Base-by-base conservation (phyloP, 2,329 filamentous ascomycete genomes). In the Exophiala sideris region DNA sequence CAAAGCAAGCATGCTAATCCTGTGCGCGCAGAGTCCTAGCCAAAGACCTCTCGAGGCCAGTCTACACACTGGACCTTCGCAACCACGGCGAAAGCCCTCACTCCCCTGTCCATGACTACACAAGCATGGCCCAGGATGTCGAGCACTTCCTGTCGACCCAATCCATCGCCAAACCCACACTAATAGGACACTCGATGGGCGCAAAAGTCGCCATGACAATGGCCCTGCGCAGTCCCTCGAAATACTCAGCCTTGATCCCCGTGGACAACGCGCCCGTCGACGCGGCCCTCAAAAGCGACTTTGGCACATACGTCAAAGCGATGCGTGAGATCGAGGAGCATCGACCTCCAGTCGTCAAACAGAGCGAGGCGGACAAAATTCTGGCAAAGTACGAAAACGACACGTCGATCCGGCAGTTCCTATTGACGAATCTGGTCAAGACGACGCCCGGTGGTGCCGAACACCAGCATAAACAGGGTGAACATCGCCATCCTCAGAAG, bases 151-250 rank as follows among this genome's bases (percentile, higher is more conserved):
- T 97, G 52, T 64, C 78, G 4, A 74, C 87, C 50, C 86, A 95
- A 69, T 76, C 87, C 21, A 78, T 85, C 4, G 74, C 79, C 41
- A 76, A 87, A 24, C 78, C 86, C 1, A 90, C 88, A 0, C 74
- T 97, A 24, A 94, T 97, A 65, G 92, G 92, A 0, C 94, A 97
- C 73, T 96, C 90, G 1, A 97, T 97, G 92, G 92, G 94, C 59
- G 92, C 92, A 44, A 97, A 97, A 76, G 85, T 87, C 1, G 90
- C 89, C 64, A 96, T 97, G 92, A 79, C 87, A 0, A 76, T 96
- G 54, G 90, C 90, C 3, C 80, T 97, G 34, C 77, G 80, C 40
- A 79, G 83, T 1, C 89, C 89, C 0, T 75, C 82, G 5, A 73
- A 84, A 2, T 79, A 96, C 54, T 77, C 79, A 12, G 83, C 86